phyloP scores from a whole-genome alignment of 1,284 basidiomycete species.

The Acaromyces ingoldii region DNA sequence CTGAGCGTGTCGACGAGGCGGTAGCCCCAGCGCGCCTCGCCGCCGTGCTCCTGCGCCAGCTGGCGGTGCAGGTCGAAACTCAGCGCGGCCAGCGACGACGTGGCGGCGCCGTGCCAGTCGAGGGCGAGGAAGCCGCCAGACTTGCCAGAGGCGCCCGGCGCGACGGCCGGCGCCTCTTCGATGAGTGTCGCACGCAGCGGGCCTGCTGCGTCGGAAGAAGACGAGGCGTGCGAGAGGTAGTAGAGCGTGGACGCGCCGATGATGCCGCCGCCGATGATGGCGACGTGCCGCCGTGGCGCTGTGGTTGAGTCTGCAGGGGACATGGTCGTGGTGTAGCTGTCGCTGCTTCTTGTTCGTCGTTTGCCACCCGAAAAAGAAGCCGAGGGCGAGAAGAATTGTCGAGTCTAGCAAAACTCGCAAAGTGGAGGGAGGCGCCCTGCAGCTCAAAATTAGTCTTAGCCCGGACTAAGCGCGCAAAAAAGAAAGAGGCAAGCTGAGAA shows the following conservation, averaged over 20 bases:
- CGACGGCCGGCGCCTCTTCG: conserved; percentile 64
- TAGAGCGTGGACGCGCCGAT: conserved; percentile 79
- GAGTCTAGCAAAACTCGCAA: too few relatives aligned
- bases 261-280: conserved; percentile 59
- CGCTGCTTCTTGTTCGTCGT: too few relatives aligned
- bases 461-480: too few relatives aligned
- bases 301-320: too few relatives aligned
- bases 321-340: too few relatives aligned
- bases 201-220: conserved; percentile 3
- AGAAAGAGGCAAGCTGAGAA: too few relatives aligned
- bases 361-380: too few relatives aligned
- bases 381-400: too few relatives aligned
- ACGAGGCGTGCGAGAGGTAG: conserved; percentile 57
- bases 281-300: too few relatives aligned
- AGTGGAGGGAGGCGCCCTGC: too few relatives aligned
- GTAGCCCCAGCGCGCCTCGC: conserved; percentile 73
- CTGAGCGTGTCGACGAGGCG: conserved; percentile 57
- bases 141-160: conserved; percentile 72
- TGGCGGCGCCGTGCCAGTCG: conserved; percentile 61
- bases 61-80: conserved; percentile 75
- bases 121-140: conserved; percentile 84
- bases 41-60: conserved; percentile 67
- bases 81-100: conserved; percentile 62
- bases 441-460: too few relatives aligned
- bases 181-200: conserved; percentile 58